Evolutionary conservation across 331 rosid genomes (phyloP).

Genomic region (Rosa hybrid): DNA sequence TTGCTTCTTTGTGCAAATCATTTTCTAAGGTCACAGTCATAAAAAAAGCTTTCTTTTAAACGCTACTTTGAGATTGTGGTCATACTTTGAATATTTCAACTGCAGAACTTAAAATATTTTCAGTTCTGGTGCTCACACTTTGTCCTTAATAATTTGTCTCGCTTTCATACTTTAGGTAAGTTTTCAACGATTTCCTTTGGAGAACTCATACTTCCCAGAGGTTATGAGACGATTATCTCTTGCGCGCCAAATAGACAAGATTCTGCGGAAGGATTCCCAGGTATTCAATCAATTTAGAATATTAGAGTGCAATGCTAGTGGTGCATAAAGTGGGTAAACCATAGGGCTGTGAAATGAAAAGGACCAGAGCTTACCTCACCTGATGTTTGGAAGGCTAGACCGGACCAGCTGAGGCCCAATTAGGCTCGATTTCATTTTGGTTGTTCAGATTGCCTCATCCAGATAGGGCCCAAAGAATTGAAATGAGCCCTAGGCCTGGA

Average conservation of each 20-base stretch:
- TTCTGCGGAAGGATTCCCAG: constrained; percentile 76
- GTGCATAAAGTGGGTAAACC: not conserved
- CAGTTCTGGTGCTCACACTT: not conserved
- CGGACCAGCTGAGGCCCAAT: not conserved
- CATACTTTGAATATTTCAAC: constrained; percentile 13
- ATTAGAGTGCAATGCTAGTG: constrained; percentile 4
- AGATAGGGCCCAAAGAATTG: not conserved
- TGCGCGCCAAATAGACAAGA: constrained; percentile 88
- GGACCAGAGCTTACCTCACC: not conserved
- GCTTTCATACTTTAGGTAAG: constrained; percentile 44
- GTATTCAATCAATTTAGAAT: constrained; percentile 39
- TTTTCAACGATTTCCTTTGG: constrained; percentile 81
- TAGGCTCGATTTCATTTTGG: not conserved
- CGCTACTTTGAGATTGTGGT: not conserved
- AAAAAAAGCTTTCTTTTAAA: not conserved
- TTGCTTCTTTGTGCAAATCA: constrained; percentile 85
- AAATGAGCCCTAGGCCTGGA: constrained; percentile 6
- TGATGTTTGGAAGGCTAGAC: not conserved
- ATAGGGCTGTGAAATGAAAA: not conserved
- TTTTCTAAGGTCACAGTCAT: constrained; percentile 70
- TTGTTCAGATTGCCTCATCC: not conserved
- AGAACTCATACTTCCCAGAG: constrained; percentile 86
- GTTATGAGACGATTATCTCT: constrained; percentile 78
- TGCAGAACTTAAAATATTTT: not conserved
- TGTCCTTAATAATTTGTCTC: constrained; percentile 4